A percentile compares a stretch with the other conserved stretches of the same genome.
These are phyloP conservation scores for Babesia ovis DNA, from an alignment of 169 alveolate genomes.

Conservation along the genomic window DNA sequence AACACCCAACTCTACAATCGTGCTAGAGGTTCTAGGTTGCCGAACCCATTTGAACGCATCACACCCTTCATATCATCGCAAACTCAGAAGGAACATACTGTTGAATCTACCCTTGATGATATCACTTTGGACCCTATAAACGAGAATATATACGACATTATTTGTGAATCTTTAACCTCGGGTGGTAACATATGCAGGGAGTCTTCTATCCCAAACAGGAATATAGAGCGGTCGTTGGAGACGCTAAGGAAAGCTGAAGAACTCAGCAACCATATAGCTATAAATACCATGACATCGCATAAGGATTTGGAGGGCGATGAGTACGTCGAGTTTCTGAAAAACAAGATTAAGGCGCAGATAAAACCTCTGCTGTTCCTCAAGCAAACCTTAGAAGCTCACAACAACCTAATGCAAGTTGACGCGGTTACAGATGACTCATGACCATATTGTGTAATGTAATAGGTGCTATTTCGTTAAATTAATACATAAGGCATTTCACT, in stretches of 20 bases:
- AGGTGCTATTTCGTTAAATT: not conserved
- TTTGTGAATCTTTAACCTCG: slow-evolving; percentile 2
- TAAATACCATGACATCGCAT: not conserved
- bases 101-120: slow-evolving; percentile 15
- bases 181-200: not conserved
- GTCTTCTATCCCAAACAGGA: not conserved
- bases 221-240: slow-evolving; percentile 1
- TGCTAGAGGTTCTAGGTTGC: slow-evolving; percentile 1
- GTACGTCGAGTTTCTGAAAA: slow-evolving; percentile 5
- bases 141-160: not conserved
- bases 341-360: slow-evolving; percentile 22
- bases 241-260: slow-evolving; percentile 14
- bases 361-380: slow-evolving; percentile 34
- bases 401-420: slow-evolving; percentile 9
- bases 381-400: slow-evolving; percentile 22
- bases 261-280: slow-evolving; percentile 4
- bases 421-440: not conserved
- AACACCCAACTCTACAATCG: slow-evolving; percentile 2
- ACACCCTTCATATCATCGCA: slow-evolving; percentile 7
- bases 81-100: not conserved
- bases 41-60: slow-evolving; percentile 12
- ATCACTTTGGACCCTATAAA: slow-evolving; percentile 5
- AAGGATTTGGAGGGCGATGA: not conserved
- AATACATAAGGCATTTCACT: not conserved
- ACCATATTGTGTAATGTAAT: not conserved